Conservation (phyloP, 495 filamentous ascomycete genomes). For the Cetradonia linearis region DNA sequence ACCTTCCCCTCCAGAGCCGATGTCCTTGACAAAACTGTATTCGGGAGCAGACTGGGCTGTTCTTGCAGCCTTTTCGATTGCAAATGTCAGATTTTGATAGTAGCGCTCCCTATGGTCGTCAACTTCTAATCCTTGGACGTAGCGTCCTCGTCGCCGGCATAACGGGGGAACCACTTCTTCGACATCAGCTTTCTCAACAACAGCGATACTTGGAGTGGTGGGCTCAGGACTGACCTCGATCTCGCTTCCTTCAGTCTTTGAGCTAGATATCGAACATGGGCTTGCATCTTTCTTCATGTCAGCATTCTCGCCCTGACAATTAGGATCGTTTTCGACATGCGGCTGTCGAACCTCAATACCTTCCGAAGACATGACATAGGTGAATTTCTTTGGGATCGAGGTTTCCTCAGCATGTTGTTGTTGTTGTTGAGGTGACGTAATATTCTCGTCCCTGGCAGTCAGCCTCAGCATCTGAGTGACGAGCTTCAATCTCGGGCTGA, state of each 20-base stretch:
- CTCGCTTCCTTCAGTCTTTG: background rate
- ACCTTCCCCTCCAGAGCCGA: conserved; percentile 16
- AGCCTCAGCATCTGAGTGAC: background rate
- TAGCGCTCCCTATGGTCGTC: background rate
- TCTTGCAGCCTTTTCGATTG: too few relatives aligned
- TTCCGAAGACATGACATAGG: background rate
- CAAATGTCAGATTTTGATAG: background rate
- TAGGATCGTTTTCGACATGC: background rate
- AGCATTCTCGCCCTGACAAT: background rate
- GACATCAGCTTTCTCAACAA: conserved; percentile 2
- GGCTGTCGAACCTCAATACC: background rate
- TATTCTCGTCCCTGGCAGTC: background rate
- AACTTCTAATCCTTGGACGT: background rate
- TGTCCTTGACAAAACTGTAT: background rate
- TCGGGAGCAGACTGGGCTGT: background rate
- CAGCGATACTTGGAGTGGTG: background rate
- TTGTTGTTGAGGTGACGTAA: background rate
- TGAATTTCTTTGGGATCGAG: background rate
- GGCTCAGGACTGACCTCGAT: background rate
- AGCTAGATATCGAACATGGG: background rate
- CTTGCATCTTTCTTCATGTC: background rate
- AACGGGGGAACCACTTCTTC: conserved; percentile 5
- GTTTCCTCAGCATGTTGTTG: background rate
- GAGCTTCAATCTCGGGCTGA: background rate
- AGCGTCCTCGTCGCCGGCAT: conserved; percentile 2